Conservation (phyloP, 2,329 filamentous ascomycete genomes). For the Gnomoniopsis sp. region DNA sequence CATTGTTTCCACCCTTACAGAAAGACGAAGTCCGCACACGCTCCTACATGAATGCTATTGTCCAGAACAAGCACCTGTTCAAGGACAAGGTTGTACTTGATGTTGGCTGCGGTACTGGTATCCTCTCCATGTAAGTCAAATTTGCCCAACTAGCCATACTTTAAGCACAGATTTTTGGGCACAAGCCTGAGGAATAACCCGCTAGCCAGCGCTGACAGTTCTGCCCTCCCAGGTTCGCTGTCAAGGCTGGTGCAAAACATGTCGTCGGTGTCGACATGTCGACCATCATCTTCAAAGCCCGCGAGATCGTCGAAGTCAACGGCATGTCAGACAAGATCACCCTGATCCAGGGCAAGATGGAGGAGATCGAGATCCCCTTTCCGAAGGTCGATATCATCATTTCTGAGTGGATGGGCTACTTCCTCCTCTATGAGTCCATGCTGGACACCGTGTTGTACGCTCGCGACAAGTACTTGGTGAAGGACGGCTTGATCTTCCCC, state of each 20-base stretch:
- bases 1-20: slow-evolving; percentile 40
- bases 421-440: slow-evolving; percentile 98
- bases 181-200: not conserved
- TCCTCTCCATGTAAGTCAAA: slow-evolving; percentile 86
- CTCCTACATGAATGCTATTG: slow-evolving; percentile 95
- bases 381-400: slow-evolving; percentile 99
- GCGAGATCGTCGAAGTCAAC: slow-evolving; percentile 89
- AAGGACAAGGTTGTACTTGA: slow-evolving; percentile 85
- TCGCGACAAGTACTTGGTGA: slow-evolving; percentile 82
- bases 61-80: slow-evolving; percentile 92
- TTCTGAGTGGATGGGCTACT: slow-evolving; percentile 99
- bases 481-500: slow-evolving; percentile 92
- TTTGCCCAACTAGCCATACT: not conserved
- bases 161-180: not conserved
- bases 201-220: slow-evolving; percentile 7
- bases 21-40: slow-evolving; percentile 98
- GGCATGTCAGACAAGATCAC: slow-evolving; percentile 96
- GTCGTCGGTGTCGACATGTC: slow-evolving; percentile 99
- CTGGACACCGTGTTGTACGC: slow-evolving; percentile 97
- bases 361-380: slow-evolving; percentile 90
- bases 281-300: slow-evolving; percentile 97
- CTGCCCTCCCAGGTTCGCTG: slow-evolving; percentile 73
- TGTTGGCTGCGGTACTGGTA: slow-evolving; percentile 94
- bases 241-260: slow-evolving; percentile 93
- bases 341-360: slow-evolving; percentile 98